Evolutionary conservation across 148 eudicot species (phyloP).

Genomic region (Amaranthus cruentus): DNA sequence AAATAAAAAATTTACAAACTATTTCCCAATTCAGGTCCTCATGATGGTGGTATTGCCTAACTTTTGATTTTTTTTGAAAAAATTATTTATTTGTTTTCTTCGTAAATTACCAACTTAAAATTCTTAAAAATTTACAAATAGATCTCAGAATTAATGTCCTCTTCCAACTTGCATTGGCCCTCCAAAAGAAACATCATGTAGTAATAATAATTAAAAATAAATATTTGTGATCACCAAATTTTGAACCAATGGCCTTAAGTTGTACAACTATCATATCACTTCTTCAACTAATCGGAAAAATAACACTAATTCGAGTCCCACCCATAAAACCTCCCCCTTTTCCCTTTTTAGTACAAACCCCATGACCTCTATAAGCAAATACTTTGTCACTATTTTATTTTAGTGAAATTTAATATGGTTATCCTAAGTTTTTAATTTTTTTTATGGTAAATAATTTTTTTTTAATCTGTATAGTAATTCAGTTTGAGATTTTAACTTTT

Average conservation of each 20-base stretch:
- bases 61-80: too few relatives aligned
- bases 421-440: too few relatives aligned
- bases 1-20: too few relatives aligned
- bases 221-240: constrained; percentile 1
- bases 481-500: too few relatives aligned
- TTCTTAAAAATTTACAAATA: not conserved
- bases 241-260: constrained; percentile 20
- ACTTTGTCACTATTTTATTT: not conserved
- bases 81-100: too few relatives aligned
- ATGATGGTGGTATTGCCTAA: too few relatives aligned
- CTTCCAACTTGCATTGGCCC: not conserved
- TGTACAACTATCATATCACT: not conserved
- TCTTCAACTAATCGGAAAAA: not conserved
- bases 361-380: not conserved
- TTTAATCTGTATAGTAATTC: too few relatives aligned
- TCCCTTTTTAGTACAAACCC: not conserved
- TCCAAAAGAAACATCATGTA: not conserved
- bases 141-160: not conserved
- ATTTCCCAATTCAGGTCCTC: too few relatives aligned
- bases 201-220: not conserved
- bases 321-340: constrained; percentile 14
- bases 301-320: constrained; percentile 13
- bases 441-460: too few relatives aligned
- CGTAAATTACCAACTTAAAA: not conserved
- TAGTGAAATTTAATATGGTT: too few relatives aligned